Conservation (phyloP, 1,284 basidiomycete genomes). For the Microbotryum saponariae region DNA sequence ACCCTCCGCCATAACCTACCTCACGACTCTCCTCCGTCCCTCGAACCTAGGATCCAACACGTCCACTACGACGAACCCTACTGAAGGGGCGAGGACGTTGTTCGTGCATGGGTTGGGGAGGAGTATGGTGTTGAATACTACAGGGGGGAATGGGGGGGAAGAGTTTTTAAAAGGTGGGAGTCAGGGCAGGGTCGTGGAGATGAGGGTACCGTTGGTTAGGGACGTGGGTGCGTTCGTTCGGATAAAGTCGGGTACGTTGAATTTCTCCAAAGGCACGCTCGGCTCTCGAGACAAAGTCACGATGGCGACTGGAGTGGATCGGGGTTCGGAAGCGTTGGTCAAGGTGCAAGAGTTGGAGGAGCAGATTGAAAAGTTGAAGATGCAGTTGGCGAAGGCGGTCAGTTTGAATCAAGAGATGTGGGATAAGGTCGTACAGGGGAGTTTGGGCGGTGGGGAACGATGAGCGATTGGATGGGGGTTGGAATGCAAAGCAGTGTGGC, state of each 20-base stretch:
- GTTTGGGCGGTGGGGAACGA: slow-evolving; percentile 4
- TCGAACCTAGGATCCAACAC: slow-evolving; percentile 72
- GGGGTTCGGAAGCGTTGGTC: slow-evolving; percentile 1
- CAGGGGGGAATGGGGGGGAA: neutral
- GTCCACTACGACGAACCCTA: neutral
- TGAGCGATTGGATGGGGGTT: neutral
- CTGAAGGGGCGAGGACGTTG: neutral
- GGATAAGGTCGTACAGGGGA: slow-evolving; percentile 30
- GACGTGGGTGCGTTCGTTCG: neutral
- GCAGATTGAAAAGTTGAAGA: slow-evolving; percentile 22
- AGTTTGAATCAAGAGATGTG: slow-evolving; percentile 33
- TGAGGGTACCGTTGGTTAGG: slow-evolving; percentile 1
- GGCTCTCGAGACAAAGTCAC: neutral
- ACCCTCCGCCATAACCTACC: slow-evolving; percentile 54
- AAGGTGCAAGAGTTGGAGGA: slow-evolving; percentile 20
- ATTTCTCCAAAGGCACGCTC: neutral
- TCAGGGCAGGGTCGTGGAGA: neutral
- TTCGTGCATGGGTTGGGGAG: too few relatives aligned
- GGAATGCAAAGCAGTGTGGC: neutral
- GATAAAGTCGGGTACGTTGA: neutral
- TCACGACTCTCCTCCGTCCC: slow-evolving; percentile 70
- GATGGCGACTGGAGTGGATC: neutral
- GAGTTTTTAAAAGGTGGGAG: slow-evolving; percentile 9
- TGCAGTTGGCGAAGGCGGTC: slow-evolving; percentile 25
- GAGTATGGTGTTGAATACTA: too few relatives aligned